phyloP scores from a whole-genome alignment of 306 rosid species.

The Medicago ruthenica region DNA sequence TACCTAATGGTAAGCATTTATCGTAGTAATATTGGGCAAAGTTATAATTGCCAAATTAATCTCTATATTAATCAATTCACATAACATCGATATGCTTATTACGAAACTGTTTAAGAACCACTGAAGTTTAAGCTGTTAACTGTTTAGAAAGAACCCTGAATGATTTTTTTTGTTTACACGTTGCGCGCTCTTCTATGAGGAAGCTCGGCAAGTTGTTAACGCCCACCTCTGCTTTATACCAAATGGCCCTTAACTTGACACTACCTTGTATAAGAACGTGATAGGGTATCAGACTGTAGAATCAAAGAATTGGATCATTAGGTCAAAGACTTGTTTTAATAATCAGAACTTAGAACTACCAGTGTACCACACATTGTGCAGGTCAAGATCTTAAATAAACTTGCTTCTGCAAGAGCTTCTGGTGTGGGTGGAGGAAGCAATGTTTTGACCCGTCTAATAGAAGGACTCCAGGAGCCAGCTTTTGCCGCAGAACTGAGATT shows the following conservation, averaged over 20 bases:
- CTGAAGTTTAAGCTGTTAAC: constrained; percentile 2
- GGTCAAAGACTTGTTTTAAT: constrained; percentile 16
- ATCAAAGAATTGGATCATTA: constrained; percentile 20
- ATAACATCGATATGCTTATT: constrained; percentile 11
- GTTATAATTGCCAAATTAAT: constrained; percentile 33
- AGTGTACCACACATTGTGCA: constrained; percentile 46
- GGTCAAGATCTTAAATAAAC: constrained; percentile 95
- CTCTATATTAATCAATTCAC: constrained; percentile 31
- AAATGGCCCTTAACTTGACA: neutral
- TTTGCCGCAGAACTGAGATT: constrained; percentile 78
- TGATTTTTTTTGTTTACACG: too few relatives aligned
- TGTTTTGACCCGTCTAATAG: constrained; percentile 77
- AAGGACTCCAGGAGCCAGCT: constrained; percentile 82
- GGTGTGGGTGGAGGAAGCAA: constrained; percentile 80
- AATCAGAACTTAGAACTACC: neutral
- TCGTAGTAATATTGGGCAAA: constrained; percentile 7
- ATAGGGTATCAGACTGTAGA: constrained; percentile 1
- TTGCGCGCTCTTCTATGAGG: too few relatives aligned
- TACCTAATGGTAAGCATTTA: constrained; percentile 82
- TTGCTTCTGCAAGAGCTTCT: constrained; percentile 87
- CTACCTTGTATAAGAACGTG: constrained; percentile 19
- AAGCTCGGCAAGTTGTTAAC: too few relatives aligned
- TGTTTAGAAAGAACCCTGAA: constrained; percentile 8
- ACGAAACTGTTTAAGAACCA: constrained; percentile 3
- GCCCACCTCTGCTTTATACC: constrained; percentile 15